Conservation (phyloP, 768 basidiomycete species). For the Boletus pseudo-olivaceus region DNA sequence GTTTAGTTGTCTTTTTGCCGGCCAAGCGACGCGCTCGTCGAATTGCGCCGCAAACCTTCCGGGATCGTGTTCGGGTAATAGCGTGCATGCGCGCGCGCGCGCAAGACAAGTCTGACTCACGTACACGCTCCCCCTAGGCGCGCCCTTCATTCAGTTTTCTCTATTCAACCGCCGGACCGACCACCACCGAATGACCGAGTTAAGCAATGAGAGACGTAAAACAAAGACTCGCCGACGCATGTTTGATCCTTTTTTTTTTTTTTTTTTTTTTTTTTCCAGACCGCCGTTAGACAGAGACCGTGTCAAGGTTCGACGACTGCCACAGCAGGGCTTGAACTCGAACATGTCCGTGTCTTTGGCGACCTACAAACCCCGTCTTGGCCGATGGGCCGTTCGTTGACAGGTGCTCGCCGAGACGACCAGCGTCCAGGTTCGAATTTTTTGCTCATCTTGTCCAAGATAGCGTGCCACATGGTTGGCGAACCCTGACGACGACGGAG, state of each 20-base stretch:
- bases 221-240: conserved; percentile 22
- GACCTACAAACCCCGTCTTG: too few species aligned
- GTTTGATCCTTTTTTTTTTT: background rate
- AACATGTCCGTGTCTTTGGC: background rate
- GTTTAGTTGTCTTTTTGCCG: conserved; percentile 4
- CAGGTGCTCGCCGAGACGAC: conserved; percentile 1
- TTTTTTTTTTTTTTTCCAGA: background rate
- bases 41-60: background rate
- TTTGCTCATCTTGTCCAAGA: background rate
- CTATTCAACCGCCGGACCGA: conserved; percentile 13
- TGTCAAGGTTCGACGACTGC: too few species aligned
- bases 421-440: background rate
- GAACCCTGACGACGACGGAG: conserved; percentile 7
- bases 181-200: background rate
- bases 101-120: background rate
- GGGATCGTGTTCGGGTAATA: conserved; percentile 15
- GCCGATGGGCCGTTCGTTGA: conserved; percentile 10
- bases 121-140: conserved; percentile 5
- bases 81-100: too few species aligned
- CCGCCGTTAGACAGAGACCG: too few species aligned
- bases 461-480: background rate
- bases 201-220: conserved; percentile 18
- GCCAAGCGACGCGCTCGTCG: conserved; percentile 1
- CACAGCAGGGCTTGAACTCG: too few species aligned
- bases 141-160: conserved; percentile 17